Evolutionary conservation across 208 protist species (phyloP).

Genomic region (Trypanosoma vivax): DNA sequence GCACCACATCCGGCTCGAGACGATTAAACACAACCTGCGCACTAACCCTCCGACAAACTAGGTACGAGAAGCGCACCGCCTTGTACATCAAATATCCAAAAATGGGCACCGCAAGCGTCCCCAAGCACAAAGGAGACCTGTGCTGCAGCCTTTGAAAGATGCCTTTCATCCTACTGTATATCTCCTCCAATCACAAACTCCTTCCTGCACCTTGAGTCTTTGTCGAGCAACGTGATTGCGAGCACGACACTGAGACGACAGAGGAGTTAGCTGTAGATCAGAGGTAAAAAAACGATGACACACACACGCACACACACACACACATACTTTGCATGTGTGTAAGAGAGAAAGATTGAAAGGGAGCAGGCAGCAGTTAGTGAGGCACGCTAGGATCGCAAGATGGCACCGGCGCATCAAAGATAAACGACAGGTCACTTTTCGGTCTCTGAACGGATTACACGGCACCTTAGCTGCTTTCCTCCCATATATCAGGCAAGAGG

Average conservation of each 20-base stretch:
- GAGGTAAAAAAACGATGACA: too few species aligned
- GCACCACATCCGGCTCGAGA: conserved; percentile 49
- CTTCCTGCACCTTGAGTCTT: too few species aligned
- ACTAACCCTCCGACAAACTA: conserved; percentile 13
- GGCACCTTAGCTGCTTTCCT: too few species aligned
- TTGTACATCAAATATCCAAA: conserved; percentile 26
- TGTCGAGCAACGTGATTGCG: too few species aligned
- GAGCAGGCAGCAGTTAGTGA: conserved; percentile 3
- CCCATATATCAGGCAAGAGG: too few species aligned
- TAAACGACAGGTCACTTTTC: too few species aligned
- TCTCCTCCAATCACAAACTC: conserved; percentile 15
- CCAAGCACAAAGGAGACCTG: conserved; percentile 21
- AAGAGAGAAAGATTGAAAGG: not conserved
- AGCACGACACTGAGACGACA: too few species aligned
- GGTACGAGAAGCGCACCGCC: conserved; percentile 17
- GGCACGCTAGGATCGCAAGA: not conserved
- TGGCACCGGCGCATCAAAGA: too few species aligned
- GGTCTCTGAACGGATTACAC: too few species aligned
- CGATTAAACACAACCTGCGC: conserved; percentile 28
- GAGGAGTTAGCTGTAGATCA: too few species aligned
- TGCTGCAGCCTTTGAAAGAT: conserved; percentile 23
- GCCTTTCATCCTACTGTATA: not conserved
- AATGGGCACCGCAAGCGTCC: conserved; percentile 21
- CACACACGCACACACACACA: too few species aligned
- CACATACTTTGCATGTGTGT: too few species aligned